Base-by-base conservation (phyloP, 768 basidiomycete species). In the Amyloporia xantha region DNA sequence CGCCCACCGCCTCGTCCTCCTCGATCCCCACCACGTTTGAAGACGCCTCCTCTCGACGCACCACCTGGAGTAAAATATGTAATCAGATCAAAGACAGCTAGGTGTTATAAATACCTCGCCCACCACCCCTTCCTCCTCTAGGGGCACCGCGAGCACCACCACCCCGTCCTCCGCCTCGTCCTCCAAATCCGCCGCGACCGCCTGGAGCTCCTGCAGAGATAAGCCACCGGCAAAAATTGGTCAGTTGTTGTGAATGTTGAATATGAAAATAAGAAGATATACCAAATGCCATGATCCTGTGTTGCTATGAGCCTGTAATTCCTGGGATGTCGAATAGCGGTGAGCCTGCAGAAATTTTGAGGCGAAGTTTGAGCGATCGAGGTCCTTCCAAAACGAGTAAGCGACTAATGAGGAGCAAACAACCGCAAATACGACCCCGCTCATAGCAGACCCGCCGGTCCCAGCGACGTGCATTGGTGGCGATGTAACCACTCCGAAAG, bases 121-220 rank as follows among this genome's bases (percentile, higher is more conserved):
- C 66, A 38, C 58, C 53, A 17, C 57, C 54, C 44, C 64, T 60
- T 17, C 70, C 68, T 24, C 63, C 59, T 48, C 60, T 53, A 9
- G 57, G 54, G 9, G 55, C 55, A 35, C 58, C 59, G 21, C 58
- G 27, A 25, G 47, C 30, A 2, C 55, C 53, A 27, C 54, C 53
- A 27, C 70, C 67, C 12, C 66, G 56, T 44, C 64, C 63, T 19
- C 62, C 58, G 11, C 62, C 61, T 49, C 62, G 51, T 47, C 66
- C 60, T 23, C 60, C 60, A 40, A 65, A 61, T 27, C 64, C 64
- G 45, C 88, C 88, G 53, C 89, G 82, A 60, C 83, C 82, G 52
- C 90, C 90, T 66, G 85, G 75, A 71, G 60, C 71, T 57, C 79
- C 80, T 78, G 45, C 11, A 52, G 26, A 47, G 21, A 30, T 35